Conservation (phyloP, 768 basidiomycete species). For the Hemileccinum rubropunctum region DNA sequence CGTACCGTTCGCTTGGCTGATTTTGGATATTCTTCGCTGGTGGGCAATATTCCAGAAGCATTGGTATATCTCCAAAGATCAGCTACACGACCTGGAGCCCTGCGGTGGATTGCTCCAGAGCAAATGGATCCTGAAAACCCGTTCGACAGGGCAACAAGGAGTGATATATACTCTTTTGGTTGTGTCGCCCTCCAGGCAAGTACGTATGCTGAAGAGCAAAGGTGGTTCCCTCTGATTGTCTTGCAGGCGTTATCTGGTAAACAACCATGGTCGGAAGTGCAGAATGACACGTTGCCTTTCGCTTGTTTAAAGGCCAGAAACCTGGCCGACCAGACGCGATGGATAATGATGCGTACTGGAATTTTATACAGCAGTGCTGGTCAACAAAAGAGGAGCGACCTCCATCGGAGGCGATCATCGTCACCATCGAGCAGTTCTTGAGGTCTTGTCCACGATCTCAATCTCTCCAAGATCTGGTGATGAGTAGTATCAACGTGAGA, state of each 20-base stretch:
- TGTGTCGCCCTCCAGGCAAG: slow-evolving; percentile 31
- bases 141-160: neutral
- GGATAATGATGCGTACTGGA: slow-evolving; percentile 2
- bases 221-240: neutral
- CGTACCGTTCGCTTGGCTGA: slow-evolving; percentile 40
- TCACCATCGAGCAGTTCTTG: neutral
- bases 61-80: slow-evolving; percentile 7
- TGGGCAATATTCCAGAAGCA: slow-evolving; percentile 6
- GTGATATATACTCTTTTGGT: slow-evolving; percentile 17
- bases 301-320: neutral
- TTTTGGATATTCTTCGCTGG: slow-evolving; percentile 38
- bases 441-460: neutral
- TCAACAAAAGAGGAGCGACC: neutral
- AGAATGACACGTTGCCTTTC: slow-evolving; percentile 2
- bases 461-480: neutral
- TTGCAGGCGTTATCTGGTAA: neutral
- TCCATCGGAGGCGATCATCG: neutral
- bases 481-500: neutral
- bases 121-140: slow-evolving; percentile 20
- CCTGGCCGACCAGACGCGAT: slow-evolving; percentile 6
- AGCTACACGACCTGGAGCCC: slow-evolving; percentile 32
- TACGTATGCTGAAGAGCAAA: neutral
- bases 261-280: neutral
- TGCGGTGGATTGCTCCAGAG: slow-evolving; percentile 43
- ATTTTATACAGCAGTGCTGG: slow-evolving; percentile 12